Conservation (phyloP, 2,329 filamentous ascomycete species). For the Fusarium sarcochroum region DNA sequence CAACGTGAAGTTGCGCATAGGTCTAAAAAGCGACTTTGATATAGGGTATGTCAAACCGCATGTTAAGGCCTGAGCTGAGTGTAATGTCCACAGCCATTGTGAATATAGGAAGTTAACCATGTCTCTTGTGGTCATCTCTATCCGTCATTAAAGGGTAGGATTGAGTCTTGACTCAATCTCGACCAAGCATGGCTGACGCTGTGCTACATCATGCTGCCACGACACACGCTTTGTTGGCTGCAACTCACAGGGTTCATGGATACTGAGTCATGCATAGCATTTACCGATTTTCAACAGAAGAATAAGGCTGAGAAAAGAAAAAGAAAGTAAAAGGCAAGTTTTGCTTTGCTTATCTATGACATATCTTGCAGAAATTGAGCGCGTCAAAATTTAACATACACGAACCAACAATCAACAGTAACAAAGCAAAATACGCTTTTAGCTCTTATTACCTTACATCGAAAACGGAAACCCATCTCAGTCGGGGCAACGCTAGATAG, state of each 20-base stretch:
- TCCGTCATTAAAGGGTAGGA: too few species aligned
- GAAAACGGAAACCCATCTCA: slow-evolving; percentile 8
- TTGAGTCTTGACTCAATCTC: background rate
- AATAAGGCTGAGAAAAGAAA: background rate
- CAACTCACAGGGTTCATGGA: slow-evolving; percentile 18
- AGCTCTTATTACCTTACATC: slow-evolving; percentile 4
- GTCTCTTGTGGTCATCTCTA: too few species aligned
- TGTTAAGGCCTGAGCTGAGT: too few species aligned
- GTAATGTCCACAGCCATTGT: too few species aligned
- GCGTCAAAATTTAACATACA: background rate
- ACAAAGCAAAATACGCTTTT: background rate
- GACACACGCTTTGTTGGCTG: background rate
- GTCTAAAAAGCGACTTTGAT: background rate
- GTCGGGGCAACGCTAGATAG: background rate
- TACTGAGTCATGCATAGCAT: slow-evolving; percentile 22
- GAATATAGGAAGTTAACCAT: too few species aligned
- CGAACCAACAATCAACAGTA: background rate
- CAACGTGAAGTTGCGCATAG: too few species aligned
- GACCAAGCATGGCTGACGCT: background rate
- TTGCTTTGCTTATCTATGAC: background rate
- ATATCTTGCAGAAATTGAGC: slow-evolving; percentile 1
- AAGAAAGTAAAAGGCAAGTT: background rate
- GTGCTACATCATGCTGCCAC: background rate
- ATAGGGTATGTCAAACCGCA: background rate
- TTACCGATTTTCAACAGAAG: background rate